Evolutionary conservation across 345 rosid genomes (phyloP).

Genomic region (Tarenaya hassleriana): DNA sequence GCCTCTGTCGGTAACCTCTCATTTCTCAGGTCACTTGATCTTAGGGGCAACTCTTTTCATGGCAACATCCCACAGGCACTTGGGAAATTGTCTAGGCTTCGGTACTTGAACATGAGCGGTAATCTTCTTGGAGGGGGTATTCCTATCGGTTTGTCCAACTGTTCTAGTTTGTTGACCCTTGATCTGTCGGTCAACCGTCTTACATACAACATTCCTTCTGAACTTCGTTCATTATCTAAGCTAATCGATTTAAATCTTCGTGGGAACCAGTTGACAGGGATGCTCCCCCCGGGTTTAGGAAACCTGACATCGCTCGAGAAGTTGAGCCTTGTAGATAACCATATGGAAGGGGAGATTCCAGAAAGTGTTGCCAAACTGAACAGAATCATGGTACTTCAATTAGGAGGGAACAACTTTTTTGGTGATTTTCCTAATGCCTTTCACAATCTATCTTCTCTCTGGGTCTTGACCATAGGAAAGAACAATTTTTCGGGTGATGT

Average conservation of each 20-base stretch:
- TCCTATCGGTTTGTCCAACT: conserved; percentile 11
- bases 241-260: not conserved
- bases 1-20: conserved; percentile 35
- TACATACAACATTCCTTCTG: conserved; percentile 3
- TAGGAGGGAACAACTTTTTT: conserved; percentile 13
- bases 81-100: conserved; percentile 21
- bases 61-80: conserved; percentile 21
- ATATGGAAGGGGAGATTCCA: conserved; percentile 23
- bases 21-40: conserved; percentile 24
- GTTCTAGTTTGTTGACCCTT: too few relatives aligned
- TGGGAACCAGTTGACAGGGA: conserved; percentile 19
- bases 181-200: conserved; percentile 20
- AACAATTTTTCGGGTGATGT: conserved; percentile 23
- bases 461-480: not conserved
- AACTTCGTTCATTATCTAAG: conserved; percentile 13
- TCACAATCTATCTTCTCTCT: conserved; percentile 22
- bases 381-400: conserved; percentile 12
- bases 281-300: conserved; percentile 19
- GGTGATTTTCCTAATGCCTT: conserved; percentile 25
- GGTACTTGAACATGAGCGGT: conserved; percentile 18
- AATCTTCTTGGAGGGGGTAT: conserved; percentile 25
- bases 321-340: not conserved
- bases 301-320: conserved; percentile 17
- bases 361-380: conserved; percentile 15
- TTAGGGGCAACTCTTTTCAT: conserved; percentile 23